Percentiles rank a stretch among this genome's conserved stretches.
These are phyloP conservation scores for Phytophthora tubulina DNA, from an alignment of 352 stramenopile species.

Conservation along the genomic window DNA sequence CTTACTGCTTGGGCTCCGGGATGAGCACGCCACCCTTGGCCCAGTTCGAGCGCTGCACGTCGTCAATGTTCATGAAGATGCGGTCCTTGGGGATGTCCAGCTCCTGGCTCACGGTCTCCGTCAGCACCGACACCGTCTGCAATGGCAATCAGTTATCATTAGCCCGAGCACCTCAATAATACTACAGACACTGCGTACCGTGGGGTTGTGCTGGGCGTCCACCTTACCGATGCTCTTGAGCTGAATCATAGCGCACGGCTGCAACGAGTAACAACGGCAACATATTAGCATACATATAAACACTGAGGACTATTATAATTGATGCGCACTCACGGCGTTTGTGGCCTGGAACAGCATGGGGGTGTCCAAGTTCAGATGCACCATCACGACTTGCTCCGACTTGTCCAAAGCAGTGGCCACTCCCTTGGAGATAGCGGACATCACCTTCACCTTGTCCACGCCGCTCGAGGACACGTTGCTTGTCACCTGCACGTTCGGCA, in stretches of 20 bases:
- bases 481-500: slow-evolving; percentile 64
- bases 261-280: slow-evolving; percentile 10
- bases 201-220: slow-evolving; percentile 57
- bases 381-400: slow-evolving; percentile 67
- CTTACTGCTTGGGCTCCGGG: slow-evolving; percentile 43
- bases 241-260: slow-evolving; percentile 69
- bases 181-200: slow-evolving; percentile 28
- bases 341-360: slow-evolving; percentile 64
- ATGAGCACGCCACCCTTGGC: slow-evolving; percentile 51
- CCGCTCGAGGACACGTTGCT: slow-evolving; percentile 54
- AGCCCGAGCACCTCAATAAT: not conserved
- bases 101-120: slow-evolving; percentile 51
- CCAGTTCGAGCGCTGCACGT: slow-evolving; percentile 60
- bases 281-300: not conserved
- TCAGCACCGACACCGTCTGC: slow-evolving; percentile 57
- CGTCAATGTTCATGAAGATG: slow-evolving; percentile 70
- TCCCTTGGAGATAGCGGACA: slow-evolving; percentile 56
- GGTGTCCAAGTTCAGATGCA: slow-evolving; percentile 60
- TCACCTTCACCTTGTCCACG: slow-evolving; percentile 41
- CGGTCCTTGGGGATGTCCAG: slow-evolving; percentile 49
- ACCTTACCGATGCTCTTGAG: slow-evolving; percentile 66
- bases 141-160: not conserved
- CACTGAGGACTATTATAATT: too few relatives aligned
- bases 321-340: slow-evolving; percentile 56
- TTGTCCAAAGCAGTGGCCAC: slow-evolving; percentile 55